Evolutionary conservation across 2,329 filamentous ascomycete species (phyloP), one percentile per base, ranked within the genome.

Genomic region (Ophiostoma australiae): DNA sequence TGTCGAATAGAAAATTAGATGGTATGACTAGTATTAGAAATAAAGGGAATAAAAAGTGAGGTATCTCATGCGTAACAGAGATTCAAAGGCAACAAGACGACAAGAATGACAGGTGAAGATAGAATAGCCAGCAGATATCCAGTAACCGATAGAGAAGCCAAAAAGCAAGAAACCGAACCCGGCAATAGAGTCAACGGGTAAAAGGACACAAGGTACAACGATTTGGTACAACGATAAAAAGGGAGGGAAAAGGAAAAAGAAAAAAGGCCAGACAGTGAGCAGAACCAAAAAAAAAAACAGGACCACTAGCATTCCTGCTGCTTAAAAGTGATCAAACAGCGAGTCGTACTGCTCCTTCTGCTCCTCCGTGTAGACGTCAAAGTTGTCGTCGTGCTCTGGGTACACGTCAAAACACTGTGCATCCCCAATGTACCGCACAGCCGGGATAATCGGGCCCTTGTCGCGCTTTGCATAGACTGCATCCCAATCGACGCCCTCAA

Each of bases 321-420:
- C 65, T 69, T 17, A 71, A n/a, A 72, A 70, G 31, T 70, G 55
- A 8, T 63, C 63, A 93, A 79, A 94, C 94, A 74, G 91, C 90
- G 84, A 81, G 70, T 94, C 91, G 79, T 91, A 93, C 80, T 88
- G 88, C 65, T 83, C 82, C 44, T 84, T 83, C 84, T 93, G 83
- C 65, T 92, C 90, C 61, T 87, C 84, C 3, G 89, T 91, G 76
- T 93, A 94, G 71, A 83, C 81, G 55, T 91, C 89, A 71, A 86
- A 82, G 67, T 84, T 84, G 70, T 84, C 86, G 72, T 90, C 88
- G 77, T 93, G 90, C 72, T 92, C 90, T n/a, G 91, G 90, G 76
- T 94, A 95, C 61, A 89, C 84, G 76, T 94, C 92, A 76, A 94
- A 95, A 78, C 92, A 94, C 77, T 91, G 86, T 23, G 91, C 89